phyloP scores from a whole-genome alignment of 257 asterid species.

The Fraxinus americana region DNA sequence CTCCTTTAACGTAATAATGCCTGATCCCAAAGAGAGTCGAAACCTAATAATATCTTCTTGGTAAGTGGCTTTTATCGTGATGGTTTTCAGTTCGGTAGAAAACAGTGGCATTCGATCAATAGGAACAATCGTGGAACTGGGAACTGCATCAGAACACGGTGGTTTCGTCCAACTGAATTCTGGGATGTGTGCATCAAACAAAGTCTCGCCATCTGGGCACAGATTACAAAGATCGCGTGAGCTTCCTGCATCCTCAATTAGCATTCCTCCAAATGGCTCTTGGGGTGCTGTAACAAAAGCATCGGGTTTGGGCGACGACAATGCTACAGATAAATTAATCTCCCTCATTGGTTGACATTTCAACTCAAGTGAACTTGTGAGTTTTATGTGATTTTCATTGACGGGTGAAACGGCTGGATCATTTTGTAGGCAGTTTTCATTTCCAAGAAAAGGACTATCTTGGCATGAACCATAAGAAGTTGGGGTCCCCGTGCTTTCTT shows the following conservation, averaged over 20 bases:
- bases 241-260: constrained; percentile 82
- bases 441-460: constrained; percentile 55
- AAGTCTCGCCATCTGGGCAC: constrained; percentile 51
- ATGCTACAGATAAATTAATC: constrained; percentile 44
- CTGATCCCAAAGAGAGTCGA: constrained; percentile 50
- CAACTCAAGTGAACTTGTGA: constrained; percentile 33
- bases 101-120: constrained; percentile 40
- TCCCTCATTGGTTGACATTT: constrained; percentile 41
- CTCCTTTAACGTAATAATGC: constrained; percentile 60
- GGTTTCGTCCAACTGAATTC: constrained; percentile 65
- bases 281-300: constrained; percentile 35
- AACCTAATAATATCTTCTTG: constrained; percentile 81
- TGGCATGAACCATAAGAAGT: constrained; percentile 82
- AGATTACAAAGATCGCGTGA: constrained; percentile 72
- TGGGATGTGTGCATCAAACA: constrained; percentile 46
- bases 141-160: constrained; percentile 31
- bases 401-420: constrained; percentile 50
- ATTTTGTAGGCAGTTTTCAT: constrained; percentile 49
- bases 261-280: constrained; percentile 61
- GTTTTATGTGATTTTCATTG: constrained; percentile 36
- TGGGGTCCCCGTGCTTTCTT: constrained; percentile 78
- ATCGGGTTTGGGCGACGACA: constrained; percentile 45
- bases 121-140: constrained; percentile 36
- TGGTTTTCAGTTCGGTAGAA: constrained; percentile 47
- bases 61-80: constrained; percentile 77